Conservation (phyloP, 768 basidiomycete species). For the Pholiota molesta region DNA sequence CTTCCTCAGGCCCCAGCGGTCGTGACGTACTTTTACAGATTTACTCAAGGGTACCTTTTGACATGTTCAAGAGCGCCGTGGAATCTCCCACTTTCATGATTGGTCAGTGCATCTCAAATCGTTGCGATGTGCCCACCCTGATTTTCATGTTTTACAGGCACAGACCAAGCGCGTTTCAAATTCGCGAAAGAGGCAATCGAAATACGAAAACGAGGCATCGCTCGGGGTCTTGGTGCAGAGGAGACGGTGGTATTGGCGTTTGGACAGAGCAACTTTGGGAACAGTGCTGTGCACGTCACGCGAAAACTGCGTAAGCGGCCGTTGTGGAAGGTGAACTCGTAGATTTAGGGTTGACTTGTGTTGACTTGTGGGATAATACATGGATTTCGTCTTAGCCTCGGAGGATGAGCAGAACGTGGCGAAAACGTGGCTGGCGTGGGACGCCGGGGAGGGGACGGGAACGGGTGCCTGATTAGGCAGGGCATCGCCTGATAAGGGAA, state of each 20-base stretch:
- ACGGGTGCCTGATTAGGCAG: conserved; percentile 25
- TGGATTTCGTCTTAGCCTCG: conserved; percentile 12
- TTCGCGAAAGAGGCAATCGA: conserved; percentile 92
- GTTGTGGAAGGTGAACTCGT: conserved; percentile 82
- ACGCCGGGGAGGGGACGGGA: conserved; percentile 21
- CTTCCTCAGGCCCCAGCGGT: conserved; percentile 49
- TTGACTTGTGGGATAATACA: conserved; percentile 3
- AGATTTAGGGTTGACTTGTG: conserved; percentile 31
- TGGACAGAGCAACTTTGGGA: conserved; percentile 67
- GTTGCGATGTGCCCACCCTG: conserved; percentile 4
- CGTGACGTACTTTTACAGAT: conserved; percentile 75
- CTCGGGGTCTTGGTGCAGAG: conserved; percentile 71
- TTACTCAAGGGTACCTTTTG: conserved; percentile 83
- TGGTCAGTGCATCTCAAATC: conserved; percentile 44
- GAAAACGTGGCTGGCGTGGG: conserved; percentile 31
- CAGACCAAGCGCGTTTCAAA: conserved; percentile 86
- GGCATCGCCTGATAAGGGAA: conserved; percentile 27
- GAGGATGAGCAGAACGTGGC: conserved; percentile 27
- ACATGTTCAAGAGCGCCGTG: conserved; percentile 82
- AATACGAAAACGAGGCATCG: conserved; percentile 76
- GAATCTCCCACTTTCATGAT: conserved; percentile 82
- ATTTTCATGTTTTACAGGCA: conserved; percentile 47
- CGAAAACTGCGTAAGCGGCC: conserved; percentile 85
- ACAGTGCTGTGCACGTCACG: conserved; percentile 84
- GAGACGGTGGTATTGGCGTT: conserved; percentile 94